Evolutionary conservation across 1,284 basidiomycete genomes (phyloP).

Genomic region (Boletus sp.): DNA sequence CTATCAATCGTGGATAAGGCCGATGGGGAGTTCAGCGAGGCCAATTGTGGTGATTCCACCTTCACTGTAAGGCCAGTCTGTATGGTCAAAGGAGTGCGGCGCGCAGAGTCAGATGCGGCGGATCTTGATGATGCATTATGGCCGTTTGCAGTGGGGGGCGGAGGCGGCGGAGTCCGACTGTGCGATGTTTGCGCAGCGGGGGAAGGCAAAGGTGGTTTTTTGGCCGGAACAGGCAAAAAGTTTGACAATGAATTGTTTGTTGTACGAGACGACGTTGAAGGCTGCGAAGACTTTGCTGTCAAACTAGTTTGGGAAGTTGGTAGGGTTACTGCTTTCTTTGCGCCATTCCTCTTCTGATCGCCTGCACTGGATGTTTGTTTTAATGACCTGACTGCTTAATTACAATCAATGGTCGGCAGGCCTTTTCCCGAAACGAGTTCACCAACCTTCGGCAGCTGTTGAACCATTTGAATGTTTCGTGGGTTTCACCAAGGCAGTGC

Average conservation of each 20-base stretch:
- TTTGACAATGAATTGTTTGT: slow-evolving; percentile 23
- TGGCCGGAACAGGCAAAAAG: background rate
- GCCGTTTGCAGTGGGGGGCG: background rate
- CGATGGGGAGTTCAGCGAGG: slow-evolving; percentile 13
- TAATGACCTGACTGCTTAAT: slow-evolving; percentile 15
- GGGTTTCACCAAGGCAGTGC: slow-evolving; percentile 14
- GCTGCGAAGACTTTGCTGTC: slow-evolving; percentile 5
- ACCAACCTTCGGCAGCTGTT: slow-evolving; percentile 20
- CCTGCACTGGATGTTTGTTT: slow-evolving; percentile 6
- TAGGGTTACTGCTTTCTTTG: slow-evolving; percentile 5
- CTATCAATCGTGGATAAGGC: slow-evolving; percentile 18
- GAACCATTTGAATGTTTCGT: slow-evolving; percentile 7
- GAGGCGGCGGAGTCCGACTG: background rate
- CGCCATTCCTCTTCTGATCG: slow-evolving; percentile 5
- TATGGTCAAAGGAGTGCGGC: background rate
- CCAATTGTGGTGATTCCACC: slow-evolving; percentile 19
- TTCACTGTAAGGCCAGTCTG: slow-evolving; percentile 19
- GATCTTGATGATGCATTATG: background rate
- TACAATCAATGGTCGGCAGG: background rate
- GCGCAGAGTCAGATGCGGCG: background rate
- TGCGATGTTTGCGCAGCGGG: background rate
- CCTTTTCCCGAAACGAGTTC: background rate
- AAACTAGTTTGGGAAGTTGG: background rate
- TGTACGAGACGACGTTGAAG: slow-evolving; percentile 11
- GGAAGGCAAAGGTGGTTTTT: background rate